Base-by-base conservation (phyloP, 1,284 basidiomycete species). In the Trametes pubescens region DNA sequence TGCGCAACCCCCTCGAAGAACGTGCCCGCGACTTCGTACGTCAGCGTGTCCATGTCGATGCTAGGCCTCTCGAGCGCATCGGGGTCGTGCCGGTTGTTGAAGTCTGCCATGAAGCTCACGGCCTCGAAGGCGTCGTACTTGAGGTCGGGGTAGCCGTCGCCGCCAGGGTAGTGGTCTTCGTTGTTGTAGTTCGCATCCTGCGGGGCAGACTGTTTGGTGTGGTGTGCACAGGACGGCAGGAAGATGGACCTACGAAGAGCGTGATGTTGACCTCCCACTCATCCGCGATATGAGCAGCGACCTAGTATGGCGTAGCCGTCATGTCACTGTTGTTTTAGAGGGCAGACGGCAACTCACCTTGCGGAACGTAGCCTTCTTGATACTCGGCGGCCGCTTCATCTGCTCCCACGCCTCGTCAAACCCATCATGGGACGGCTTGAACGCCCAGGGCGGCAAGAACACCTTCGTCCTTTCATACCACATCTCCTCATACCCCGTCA, bases 241-340 rank as follows among this genome's bases (percentile, higher is more conserved):
- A 0, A 9, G 3, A 21, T 18, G 14, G 10, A 5, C 46, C 10
- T 35, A 64, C 65, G 37, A 64, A 62, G 21, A 67, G 53, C 6
- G 65, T 64, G 21, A 62, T 51, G 54, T 67, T 67, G 10, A 62
- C 47, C 57, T 64, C 48, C 65, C 65, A 67, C 0, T 60, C 46
- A 1, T 44, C 44, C 34, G 53, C 49, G 16, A 67, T 59, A 18
- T 67, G 57, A 2, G 14, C 21, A 11, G 6, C 9, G 37, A 40
- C 18, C 51, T 52, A 24, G 40, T 18, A n/a, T 16, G 4, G 6
- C 22, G 26, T 56, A 29, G 59, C 10, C 61, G 14, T 10, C 46
- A 29, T 32, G n/a, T 32, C 9, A 4, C n/a, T 13, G 32, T 37
- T 16, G 6, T 9, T 4, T 4, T 9, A 9, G 24, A 26, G 21